Evolutionary conservation across 345 rosid species (phyloP).

Genomic region (Aquilaria malaccensis): DNA sequence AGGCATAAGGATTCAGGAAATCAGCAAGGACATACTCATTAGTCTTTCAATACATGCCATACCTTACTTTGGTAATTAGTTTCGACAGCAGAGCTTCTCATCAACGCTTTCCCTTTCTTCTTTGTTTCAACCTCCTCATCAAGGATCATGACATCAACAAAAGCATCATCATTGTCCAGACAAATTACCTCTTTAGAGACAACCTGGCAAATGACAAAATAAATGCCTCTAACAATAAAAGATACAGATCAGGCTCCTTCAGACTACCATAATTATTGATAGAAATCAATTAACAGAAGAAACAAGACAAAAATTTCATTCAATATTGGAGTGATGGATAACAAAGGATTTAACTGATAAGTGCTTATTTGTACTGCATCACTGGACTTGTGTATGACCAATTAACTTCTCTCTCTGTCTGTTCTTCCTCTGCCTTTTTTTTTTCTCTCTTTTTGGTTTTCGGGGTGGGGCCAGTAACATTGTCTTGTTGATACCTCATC

Average conservation of each 20-base stretch:
- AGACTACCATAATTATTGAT: neutral
- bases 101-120: conserved; percentile 60
- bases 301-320: neutral
- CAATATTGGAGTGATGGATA: no score
- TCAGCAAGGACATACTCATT: neutral
- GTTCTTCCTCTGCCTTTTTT: no score
- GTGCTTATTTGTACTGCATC: no score
- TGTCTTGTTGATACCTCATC: no score
- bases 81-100: conserved; percentile 19
- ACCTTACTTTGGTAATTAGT: conserved; percentile 23
- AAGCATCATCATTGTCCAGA: conserved; percentile 45
- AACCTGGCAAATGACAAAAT: conserved; percentile 28
- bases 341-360: no score
- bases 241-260: neutral
- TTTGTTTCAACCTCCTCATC: conserved; percentile 28
- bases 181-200: conserved; percentile 43
- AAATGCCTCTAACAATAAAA: neutral
- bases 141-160: conserved; percentile 30
- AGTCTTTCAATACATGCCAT: conserved; percentile 1
- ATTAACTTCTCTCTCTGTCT: no score
- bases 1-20: neutral
- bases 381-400: no score
- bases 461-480: no score
- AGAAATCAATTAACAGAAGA: neutral
- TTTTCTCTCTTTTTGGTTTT: no score